Percentiles rank a stretch among this genome's conserved stretches.
Conservation (phyloP, 2,329 filamentous ascomycete species). For the Dactylonectria macrodidyma region DNA sequence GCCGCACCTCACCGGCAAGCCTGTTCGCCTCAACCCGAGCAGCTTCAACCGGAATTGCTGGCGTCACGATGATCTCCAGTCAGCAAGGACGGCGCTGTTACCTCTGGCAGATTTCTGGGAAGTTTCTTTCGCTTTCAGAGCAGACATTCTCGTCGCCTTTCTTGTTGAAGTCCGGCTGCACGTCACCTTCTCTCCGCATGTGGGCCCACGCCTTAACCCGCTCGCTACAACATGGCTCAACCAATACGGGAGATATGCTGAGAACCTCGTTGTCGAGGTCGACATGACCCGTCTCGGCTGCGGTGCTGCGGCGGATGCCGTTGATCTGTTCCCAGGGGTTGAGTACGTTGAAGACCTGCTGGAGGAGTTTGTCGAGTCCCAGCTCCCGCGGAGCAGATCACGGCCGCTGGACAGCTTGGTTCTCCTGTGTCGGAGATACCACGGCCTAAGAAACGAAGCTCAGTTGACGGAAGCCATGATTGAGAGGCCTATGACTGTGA, state of each 20-base stretch:
- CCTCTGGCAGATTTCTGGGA: conserved; percentile 45
- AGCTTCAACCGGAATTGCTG: conserved; percentile 51
- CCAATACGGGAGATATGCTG: conserved; percentile 54
- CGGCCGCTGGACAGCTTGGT: conserved; percentile 50
- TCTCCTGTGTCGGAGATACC: conserved; percentile 54
- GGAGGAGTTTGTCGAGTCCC: conserved; percentile 46
- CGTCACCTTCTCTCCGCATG: conserved; percentile 56
- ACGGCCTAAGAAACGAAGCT: conserved; percentile 42
- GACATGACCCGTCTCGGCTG: conserved; percentile 58
- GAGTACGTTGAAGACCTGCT: conserved; percentile 48
- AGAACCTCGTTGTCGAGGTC: conserved; percentile 56
- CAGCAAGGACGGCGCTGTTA: conserved; percentile 45
- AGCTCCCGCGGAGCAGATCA: conserved; percentile 38
- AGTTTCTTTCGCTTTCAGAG: conserved; percentile 55
- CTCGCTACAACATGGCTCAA: conserved; percentile 55
- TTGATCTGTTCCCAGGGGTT: conserved; percentile 42
- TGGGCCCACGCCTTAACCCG: conserved; percentile 50
- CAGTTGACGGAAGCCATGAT: not conserved
- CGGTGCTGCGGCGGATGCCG: conserved; percentile 46
- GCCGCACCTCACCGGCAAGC: conserved; percentile 34
- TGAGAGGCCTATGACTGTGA: conserved; percentile 3
- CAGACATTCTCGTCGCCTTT: conserved; percentile 55
- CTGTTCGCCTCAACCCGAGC: conserved; percentile 50
- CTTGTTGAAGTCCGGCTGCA: conserved; percentile 56
- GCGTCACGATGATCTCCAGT: conserved; percentile 53